These are phyloP conservation scores for Eimeria sp. DNA, from an alignment of 169 alveolate species.

Conservation along the genomic window DNA sequence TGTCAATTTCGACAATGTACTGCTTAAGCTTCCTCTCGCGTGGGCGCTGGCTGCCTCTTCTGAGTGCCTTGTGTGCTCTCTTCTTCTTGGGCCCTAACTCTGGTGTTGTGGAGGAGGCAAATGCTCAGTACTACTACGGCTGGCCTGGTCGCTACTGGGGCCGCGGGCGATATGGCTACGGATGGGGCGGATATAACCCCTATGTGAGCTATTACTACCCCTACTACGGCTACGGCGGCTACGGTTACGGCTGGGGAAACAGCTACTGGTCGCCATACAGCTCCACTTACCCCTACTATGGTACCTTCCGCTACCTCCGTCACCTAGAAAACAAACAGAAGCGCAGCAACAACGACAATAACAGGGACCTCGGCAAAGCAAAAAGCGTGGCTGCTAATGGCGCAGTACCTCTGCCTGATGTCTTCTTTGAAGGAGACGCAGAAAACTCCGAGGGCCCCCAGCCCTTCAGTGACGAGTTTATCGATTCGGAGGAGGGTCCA, in stretches of 20 bases:
- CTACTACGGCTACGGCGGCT: constrained; percentile 22
- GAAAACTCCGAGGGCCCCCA: too few relatives aligned
- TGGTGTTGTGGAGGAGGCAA: not conserved
- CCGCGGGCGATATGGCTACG: not conserved
- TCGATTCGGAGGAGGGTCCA: too few relatives aligned
- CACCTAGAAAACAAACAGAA: not conserved
- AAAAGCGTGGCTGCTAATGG: not conserved
- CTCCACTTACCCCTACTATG: not conserved
- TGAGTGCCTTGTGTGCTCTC: not conserved
- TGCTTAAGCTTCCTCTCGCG: not conserved
- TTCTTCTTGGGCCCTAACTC: not conserved
- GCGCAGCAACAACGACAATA: not conserved
- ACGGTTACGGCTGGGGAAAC: not conserved
- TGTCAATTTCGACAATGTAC: not conserved
- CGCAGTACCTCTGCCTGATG: not conserved
- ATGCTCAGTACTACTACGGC: not conserved
- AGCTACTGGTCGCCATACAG: not conserved
- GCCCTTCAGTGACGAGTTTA: too few relatives aligned
- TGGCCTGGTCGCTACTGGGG: not conserved
- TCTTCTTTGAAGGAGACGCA: not conserved
- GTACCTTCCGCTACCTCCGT: not conserved
- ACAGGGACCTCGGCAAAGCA: not conserved
- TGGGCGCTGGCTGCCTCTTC: not conserved
- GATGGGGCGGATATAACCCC: not conserved
- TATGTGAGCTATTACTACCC: not conserved